Evolutionary conservation across 2,329 filamentous ascomycete genomes (phyloP), one percentile per base, ranked within the genome.

Genomic region (Cladorrhinum sp.): DNA sequence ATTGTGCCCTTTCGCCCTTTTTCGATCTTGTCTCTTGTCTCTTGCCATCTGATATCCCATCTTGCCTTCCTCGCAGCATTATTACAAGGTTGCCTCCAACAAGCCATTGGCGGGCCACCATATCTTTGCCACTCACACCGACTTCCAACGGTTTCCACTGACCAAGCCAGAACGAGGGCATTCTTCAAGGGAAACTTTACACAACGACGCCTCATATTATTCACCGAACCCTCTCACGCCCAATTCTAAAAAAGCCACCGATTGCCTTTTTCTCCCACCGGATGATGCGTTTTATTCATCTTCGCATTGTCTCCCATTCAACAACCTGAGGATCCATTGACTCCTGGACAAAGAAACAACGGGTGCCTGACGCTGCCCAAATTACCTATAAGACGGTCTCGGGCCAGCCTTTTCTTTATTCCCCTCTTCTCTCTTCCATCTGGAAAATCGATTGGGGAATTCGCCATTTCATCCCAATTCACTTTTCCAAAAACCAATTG

Each of bases 141-240:
- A 53, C 28, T 68, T 66, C 66, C 62, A 66, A 58, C 62, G 46
- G 49, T 48, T 68, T 66, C 64, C 63, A 66, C 65, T 66, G 62
- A 62, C 60, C 58, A 49, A 21, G 8, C 26, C 56, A 60, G 59
- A 57, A 49, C 49, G 36, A 53, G 23, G n/a, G 33, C 21, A 52
- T 59, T 59, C 62, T 58, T 65, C n/a, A n/a, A n/a, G n/a, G n/a
- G n/a, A n/a, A n/a, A n/a, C 55, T 64, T 57, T 50, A 33, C 26
- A 42, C 51, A 49, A 21, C 39, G 49, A 36, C 51, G 16, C 39
- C 18, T 46, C 3, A 10, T 21, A 7, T 21, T 46, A 55, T 46
- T 46, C 30, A 26, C 39, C 33, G 18, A 33, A 30, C 26, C 10
- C 33, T 39, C 36, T 55, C n/a, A n/a, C n/a, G n/a, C n/a, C 21